Base-by-base conservation (phyloP, 78 protist genomes). In the Dictyostelium capitatum region DNA sequence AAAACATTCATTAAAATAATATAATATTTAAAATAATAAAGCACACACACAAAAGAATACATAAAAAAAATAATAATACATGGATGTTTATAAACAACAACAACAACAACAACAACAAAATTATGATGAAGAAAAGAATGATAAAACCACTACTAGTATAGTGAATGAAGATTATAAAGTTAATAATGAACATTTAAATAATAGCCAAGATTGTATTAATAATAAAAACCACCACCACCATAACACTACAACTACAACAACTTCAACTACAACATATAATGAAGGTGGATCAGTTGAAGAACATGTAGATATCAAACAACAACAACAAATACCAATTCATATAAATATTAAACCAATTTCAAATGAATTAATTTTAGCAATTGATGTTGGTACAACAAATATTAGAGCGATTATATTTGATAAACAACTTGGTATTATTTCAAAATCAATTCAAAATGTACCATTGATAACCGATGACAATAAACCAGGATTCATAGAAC, bases 331-430 rank as follows among this genome's bases (percentile, higher is more conserved):
- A 67, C 43, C 43, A 37, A 37, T 37, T 37, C 43, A 37, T 37
- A 37, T 54, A 15, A 15, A 37, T 37, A 37, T 37, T 37, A 37
- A 37, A 62, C 70, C 70, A 11, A 23, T 62, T 74, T 17, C 25
- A 17, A 46, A 30, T 30, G 80, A 77, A 10, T 87, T 32, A 25
- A 77, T 87, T 48, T 77, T 87, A 37, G 57, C 93, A 15, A 79
- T 87, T n/a, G 93, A 87, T 87, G 93, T 87, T 17, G 93, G 93
- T 10, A 87, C 93, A 9, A 87, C 93, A 3, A 87, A 87, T 64
- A 77, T 87, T 32, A 54, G 93, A 50, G 83, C 93, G 20, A 77
- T 87, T 25, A 50, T 87, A 19, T 87, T 87, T 78, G 93, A 87
- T 77, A 57, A 7, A 37, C 19, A 54, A 17, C 50, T 87, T 12